Evolutionary conservation across 2,329 filamentous ascomycete genomes (phyloP).

Genomic region (Tolypocladium ovalisporum): DNA sequence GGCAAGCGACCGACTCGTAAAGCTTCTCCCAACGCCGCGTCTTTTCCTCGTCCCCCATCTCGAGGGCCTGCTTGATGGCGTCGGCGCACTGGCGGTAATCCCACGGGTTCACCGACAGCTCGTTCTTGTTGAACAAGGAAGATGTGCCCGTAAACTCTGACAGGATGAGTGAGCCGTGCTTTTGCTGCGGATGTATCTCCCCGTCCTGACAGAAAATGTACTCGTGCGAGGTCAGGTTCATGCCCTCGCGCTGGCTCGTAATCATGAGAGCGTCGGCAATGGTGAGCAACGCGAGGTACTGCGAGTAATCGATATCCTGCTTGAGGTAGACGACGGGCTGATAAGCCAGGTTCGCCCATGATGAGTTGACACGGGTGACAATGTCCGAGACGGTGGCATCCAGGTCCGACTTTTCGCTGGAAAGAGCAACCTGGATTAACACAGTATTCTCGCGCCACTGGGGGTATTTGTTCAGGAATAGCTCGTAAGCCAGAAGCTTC

Average conservation of each 20-base stretch:
- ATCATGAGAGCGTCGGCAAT: constrained; percentile 91
- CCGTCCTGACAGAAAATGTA: constrained; percentile 92
- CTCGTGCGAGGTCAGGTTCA: constrained; percentile 94
- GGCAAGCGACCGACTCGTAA: constrained; percentile 61
- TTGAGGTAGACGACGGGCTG: constrained; percentile 89
- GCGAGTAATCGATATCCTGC: constrained; percentile 85
- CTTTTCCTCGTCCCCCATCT: constrained; percentile 70
- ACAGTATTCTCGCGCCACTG: constrained; percentile 83
- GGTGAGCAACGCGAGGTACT: constrained; percentile 85
- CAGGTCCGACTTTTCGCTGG: constrained; percentile 77
- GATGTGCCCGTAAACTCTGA: constrained; percentile 93
- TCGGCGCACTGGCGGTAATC: constrained; percentile 82
- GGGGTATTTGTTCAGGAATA: constrained; percentile 90
- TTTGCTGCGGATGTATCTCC: constrained; percentile 55
- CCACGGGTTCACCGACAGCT: constrained; percentile 89
- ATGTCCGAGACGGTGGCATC: constrained; percentile 87
- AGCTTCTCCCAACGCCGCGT: constrained; percentile 63
- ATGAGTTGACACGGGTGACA: constrained; percentile 85
- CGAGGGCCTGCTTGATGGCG: constrained; percentile 71
- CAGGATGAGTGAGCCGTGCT: constrained; percentile 79
- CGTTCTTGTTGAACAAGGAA: constrained; percentile 69
- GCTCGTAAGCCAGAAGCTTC: constrained; percentile 83
- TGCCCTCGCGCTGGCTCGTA: constrained; percentile 88
- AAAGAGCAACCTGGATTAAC: constrained; percentile 87
- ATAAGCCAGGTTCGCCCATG: constrained; percentile 81